Evolutionary conservation across 1,284 basidiomycete species (phyloP).

Genomic region (Ustilago nuda): DNA sequence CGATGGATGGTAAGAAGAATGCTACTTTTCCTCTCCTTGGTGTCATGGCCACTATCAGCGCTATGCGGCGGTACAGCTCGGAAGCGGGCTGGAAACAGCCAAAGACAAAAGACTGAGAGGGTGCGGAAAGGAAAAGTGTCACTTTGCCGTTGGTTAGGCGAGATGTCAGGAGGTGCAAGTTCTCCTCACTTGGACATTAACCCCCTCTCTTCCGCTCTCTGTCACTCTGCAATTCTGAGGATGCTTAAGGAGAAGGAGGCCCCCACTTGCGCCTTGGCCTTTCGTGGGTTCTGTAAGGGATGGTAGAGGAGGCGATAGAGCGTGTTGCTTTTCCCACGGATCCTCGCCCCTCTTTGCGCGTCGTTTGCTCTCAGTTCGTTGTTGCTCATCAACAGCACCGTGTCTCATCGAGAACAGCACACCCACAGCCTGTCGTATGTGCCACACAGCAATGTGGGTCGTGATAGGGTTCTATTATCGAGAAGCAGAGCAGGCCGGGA

Average conservation of each 20-base stretch:
- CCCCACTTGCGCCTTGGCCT: not conserved
- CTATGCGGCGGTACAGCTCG: not conserved
- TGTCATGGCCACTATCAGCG: not conserved
- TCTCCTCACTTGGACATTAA: slow-evolving; percentile 4
- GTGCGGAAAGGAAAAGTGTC: not conserved
- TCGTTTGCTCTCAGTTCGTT: too few species aligned
- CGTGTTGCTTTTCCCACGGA: not conserved
- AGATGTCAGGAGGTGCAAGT: slow-evolving; percentile 38
- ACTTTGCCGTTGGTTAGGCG: slow-evolving; percentile 13
- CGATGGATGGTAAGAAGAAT: slow-evolving; percentile 1
- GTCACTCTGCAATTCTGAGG: not conserved
- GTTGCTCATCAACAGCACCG: too few species aligned
- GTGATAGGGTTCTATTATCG: not conserved
- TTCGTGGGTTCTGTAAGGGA: not conserved
- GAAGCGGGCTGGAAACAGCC: not conserved
- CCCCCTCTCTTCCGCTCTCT: not conserved
- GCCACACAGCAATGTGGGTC: not conserved
- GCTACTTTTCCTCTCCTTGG: not conserved
- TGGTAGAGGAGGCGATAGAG: not conserved
- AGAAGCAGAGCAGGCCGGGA: not conserved
- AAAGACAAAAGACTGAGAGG: not conserved
- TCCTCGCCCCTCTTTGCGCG: not conserved
- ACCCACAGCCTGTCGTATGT: too few species aligned
- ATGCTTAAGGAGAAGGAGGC: not conserved
- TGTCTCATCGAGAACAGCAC: too few species aligned